A percentile compares a stretch with the other conserved stretches of the same genome.
These are phyloP conservation scores for Starmerella floris DNA, from an alignment of 805 yeast species.

Conservation along the genomic window DNA sequence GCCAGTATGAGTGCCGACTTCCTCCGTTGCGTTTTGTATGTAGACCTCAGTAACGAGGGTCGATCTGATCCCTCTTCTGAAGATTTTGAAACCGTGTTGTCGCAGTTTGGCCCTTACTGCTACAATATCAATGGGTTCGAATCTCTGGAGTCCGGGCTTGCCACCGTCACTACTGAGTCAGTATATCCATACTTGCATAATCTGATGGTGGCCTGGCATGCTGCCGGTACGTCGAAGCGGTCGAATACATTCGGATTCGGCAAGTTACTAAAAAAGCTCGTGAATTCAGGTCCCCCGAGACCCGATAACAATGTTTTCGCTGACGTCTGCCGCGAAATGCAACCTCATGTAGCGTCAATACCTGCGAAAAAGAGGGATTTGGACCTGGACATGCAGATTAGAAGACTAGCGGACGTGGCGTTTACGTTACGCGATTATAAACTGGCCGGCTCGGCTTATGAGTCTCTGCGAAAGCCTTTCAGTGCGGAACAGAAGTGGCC, in stretches of 20 bases:
- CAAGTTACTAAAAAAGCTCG: conserved; percentile 15
- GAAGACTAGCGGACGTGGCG: conserved; percentile 86
- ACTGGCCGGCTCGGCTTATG: conserved; percentile 72
- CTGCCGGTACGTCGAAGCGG: background rate
- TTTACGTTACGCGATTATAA: conserved; percentile 82
- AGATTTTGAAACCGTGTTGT: conserved; percentile 8
- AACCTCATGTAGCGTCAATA: conserved; percentile 18
- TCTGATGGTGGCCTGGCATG: conserved; percentile 57
- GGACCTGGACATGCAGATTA: conserved; percentile 46
- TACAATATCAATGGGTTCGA: conserved; percentile 29
- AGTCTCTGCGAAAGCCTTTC: conserved; percentile 64
- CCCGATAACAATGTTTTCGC: conserved; percentile 16
- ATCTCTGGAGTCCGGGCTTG: conserved; percentile 31
- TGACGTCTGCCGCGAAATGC: conserved; percentile 14
- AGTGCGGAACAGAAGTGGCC: conserved; percentile 66
- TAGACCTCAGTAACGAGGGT: background rate
- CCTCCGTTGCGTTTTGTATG: conserved; percentile 13
- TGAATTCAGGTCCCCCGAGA: conserved; percentile 15
- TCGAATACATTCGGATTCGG: conserved; percentile 13
- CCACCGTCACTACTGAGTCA: conserved; percentile 37
- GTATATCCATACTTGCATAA: conserved; percentile 76
- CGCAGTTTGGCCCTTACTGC: conserved; percentile 26
- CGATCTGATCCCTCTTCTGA: background rate
- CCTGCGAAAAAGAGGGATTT: conserved; percentile 8
- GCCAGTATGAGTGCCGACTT: conserved; percentile 19